Percentiles rank a stretch among this genome's conserved stretches.
Evolutionary conservation across 805 yeast genomes (phyloP).

Genomic region (Teunomyces lycoperdinae): DNA sequence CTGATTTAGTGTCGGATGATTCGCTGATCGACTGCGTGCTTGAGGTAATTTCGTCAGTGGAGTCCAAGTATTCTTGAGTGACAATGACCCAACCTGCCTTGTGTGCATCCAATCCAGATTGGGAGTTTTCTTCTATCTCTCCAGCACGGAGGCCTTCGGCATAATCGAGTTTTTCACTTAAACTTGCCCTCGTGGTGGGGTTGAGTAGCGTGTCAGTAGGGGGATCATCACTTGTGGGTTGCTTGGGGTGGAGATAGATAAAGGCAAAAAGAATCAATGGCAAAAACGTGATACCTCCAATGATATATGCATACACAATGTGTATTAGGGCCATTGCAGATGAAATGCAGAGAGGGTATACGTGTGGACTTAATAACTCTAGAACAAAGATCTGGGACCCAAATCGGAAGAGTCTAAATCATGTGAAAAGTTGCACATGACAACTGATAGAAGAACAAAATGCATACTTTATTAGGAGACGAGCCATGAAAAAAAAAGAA

Average conservation of each 20-base stretch:
- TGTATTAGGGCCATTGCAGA: not conserved
- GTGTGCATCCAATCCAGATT: slow-evolving; percentile 61
- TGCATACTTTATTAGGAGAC: not conserved
- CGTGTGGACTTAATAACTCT: not conserved
- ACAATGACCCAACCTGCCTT: slow-evolving; percentile 80
- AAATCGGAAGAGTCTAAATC: not conserved
- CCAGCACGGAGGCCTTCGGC: slow-evolving; percentile 51
- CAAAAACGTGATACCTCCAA: slow-evolving; percentile 81
- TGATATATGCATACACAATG: slow-evolving; percentile 42
- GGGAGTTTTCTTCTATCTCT: slow-evolving; percentile 56
- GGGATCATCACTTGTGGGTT: slow-evolving; percentile 10
- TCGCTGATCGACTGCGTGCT: slow-evolving; percentile 42
- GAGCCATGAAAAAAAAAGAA: too few relatives aligned
- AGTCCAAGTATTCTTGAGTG: slow-evolving; percentile 64
- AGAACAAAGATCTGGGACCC: not conserved
- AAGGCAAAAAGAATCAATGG: slow-evolving; percentile 50
- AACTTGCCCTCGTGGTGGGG: not conserved
- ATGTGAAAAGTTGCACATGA: not conserved
- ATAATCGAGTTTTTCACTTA: slow-evolving; percentile 22
- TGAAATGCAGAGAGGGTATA: not conserved
- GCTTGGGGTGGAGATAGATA: slow-evolving; percentile 38
- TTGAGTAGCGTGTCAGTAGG: not conserved
- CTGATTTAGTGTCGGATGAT: slow-evolving; percentile 46
- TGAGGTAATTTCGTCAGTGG: slow-evolving; percentile 46
- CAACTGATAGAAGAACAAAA: not conserved